Percentiles rank a stretch among this genome's conserved stretches.
These are phyloP conservation scores for Saksenaea oblongispora DNA, from an alignment of 371 early-diverging fungal genomes.

Conservation along the genomic window DNA sequence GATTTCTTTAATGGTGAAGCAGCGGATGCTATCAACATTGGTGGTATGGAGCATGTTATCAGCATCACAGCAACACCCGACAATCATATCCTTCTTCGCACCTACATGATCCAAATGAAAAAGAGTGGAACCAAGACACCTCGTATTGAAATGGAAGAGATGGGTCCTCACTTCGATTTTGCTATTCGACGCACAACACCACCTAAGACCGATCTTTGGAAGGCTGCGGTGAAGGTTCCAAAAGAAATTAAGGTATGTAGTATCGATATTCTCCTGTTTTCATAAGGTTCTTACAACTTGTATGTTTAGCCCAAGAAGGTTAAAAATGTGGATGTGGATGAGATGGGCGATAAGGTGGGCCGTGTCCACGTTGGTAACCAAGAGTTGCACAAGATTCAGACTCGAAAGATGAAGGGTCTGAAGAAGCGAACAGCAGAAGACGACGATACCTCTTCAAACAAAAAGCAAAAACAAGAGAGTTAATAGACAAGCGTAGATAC, in stretches of 20 bases:
- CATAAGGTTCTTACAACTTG: not conserved
- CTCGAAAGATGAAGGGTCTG: slow-evolving; percentile 98
- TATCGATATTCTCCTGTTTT: not conserved
- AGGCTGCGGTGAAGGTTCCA: slow-evolving; percentile 79
- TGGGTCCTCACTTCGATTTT: slow-evolving; percentile 92
- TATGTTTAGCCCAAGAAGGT: slow-evolving; percentile 74
- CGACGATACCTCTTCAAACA: slow-evolving; percentile 39
- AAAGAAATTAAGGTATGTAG: slow-evolving; percentile 79
- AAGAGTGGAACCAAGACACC: slow-evolving; percentile 87
- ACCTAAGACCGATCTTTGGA: slow-evolving; percentile 82
- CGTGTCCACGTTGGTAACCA: slow-evolving; percentile 92
- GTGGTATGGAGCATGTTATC: slow-evolving; percentile 90
- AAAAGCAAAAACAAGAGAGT: slow-evolving; percentile 53
- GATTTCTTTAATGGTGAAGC: slow-evolving; percentile 92
- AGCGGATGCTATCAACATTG: slow-evolving; percentile 72
- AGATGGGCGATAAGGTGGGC: slow-evolving; percentile 90
- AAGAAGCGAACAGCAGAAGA: slow-evolving; percentile 64
- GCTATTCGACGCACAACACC: slow-evolving; percentile 72
- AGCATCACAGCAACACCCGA: slow-evolving; percentile 78
- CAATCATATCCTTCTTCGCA: slow-evolving; percentile 73
- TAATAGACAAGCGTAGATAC: not conserved
- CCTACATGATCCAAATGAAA: slow-evolving; percentile 81
- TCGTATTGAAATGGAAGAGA: slow-evolving; percentile 88
- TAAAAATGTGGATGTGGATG: slow-evolving; percentile 91
- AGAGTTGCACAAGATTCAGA: slow-evolving; percentile 89